These are phyloP conservation scores for Herpetospermum pedunculosum DNA, from an alignment of 306 rosid genomes.

Conservation along the genomic window DNA sequence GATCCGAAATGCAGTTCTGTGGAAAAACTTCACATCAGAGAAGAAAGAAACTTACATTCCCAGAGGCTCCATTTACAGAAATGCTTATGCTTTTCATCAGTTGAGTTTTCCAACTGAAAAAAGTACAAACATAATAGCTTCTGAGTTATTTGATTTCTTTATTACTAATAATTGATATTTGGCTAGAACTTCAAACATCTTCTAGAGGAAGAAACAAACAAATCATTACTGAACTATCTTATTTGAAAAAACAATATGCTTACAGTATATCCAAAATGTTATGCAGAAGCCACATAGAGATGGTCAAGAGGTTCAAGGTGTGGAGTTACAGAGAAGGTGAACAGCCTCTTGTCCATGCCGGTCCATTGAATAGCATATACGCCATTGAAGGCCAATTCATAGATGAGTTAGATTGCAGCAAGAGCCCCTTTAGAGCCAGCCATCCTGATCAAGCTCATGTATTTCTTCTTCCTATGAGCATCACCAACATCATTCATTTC, in stretches of 20 bases:
- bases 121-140: neutral
- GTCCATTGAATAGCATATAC: conserved; percentile 32
- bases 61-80: conserved; percentile 48
- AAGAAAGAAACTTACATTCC: conserved; percentile 38
- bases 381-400: conserved; percentile 50
- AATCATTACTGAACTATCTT: neutral
- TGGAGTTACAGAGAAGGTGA: conserved; percentile 51
- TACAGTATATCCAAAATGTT: neutral
- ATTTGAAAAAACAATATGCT: neutral
- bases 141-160: neutral
- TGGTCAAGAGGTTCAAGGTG: conserved; percentile 43
- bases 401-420: conserved; percentile 32
- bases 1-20: conserved; percentile 23
- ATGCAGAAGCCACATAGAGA: conserved; percentile 42
- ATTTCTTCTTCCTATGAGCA: conserved; percentile 35
- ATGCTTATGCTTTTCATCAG: conserved; percentile 55
- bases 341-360: conserved; percentile 31
- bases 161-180: neutral
- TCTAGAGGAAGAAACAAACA: neutral
- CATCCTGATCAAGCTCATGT: conserved; percentile 40
- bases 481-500: conserved; percentile 24
- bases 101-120: conserved; percentile 19
- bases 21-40: conserved; percentile 26
- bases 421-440: conserved; percentile 26
- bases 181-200: neutral